phyloP scores from a whole-genome alignment of 192 early-diverging fungal species.

The Umbelopsis isabellina region DNA sequence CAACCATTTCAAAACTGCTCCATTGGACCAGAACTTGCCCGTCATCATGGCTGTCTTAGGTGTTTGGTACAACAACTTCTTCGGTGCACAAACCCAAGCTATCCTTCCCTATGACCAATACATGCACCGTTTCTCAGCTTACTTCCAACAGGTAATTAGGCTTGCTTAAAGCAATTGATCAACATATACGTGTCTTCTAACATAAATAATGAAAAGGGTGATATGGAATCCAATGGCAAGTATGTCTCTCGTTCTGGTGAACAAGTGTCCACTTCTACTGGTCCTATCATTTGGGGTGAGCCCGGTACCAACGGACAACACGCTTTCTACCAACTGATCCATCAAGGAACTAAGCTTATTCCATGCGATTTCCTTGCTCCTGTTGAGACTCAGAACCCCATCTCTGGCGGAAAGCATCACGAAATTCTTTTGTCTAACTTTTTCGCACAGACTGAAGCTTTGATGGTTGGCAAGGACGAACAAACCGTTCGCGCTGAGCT shows the following conservation, averaged over 20 bases:
- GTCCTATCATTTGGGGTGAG: constrained; percentile 99
- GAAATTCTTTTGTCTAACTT: constrained; percentile 98
- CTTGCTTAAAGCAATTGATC: too few species aligned
- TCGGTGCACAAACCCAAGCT: constrained; percentile 89
- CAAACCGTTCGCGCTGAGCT: constrained; percentile 84
- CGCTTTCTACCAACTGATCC: constrained; percentile 99
- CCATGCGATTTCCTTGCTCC: constrained; percentile 97
- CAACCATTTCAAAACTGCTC: constrained; percentile 88
- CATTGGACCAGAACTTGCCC: constrained; percentile 93
- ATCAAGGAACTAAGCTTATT: constrained; percentile 97
- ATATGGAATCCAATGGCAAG: constrained; percentile 99
- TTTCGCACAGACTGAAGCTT: constrained; percentile 98
- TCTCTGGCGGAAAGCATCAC: constrained; percentile 84
- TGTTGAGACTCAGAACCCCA: constrained; percentile 91
- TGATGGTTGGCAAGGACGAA: constrained; percentile 91
- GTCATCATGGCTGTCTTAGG: constrained; percentile 88
- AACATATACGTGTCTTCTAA: too few species aligned
- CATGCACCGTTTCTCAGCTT: constrained; percentile 95
- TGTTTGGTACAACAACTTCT: constrained; percentile 99
- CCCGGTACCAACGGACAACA: constrained; percentile 99
- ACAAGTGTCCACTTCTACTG: constrained; percentile 82
- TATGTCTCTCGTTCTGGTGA: constrained; percentile 84
- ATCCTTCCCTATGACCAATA: constrained; percentile 99
- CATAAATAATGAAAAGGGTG: constrained; percentile 61
- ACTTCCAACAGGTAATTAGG: constrained; percentile 87